These are phyloP conservation scores for Cronartium quercuum DNA, from an alignment of 1,284 basidiomycete genomes.

Conservation along the genomic window DNA sequence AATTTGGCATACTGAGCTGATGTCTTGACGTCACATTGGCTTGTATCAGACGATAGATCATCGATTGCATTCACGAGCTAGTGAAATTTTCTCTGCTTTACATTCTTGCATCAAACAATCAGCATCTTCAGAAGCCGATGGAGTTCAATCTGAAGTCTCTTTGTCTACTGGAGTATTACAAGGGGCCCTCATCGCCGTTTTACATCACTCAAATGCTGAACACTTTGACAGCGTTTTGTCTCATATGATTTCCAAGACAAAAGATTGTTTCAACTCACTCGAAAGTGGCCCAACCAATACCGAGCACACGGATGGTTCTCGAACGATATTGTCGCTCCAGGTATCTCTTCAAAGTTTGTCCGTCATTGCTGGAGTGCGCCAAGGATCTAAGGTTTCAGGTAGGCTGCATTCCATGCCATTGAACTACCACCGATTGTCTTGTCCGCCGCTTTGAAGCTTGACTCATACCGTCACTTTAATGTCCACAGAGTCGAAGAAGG, in stretches of 20 bases:
- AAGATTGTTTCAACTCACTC: background rate
- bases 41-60: conserved; percentile 16
- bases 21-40: background rate
- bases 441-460: too few relatives aligned
- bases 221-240: conserved; percentile 23
- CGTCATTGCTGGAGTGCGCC: conserved; percentile 24
- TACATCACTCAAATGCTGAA: conserved; percentile 26
- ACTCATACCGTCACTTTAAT: background rate
- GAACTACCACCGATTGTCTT: background rate
- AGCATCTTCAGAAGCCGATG: background rate
- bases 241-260: conserved; percentile 2
- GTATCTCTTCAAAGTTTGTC: conserved; percentile 16
- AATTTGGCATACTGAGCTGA: background rate
- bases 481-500: background rate
- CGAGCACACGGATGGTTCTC: background rate
- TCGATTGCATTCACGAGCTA: conserved; percentile 29
- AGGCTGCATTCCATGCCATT: background rate
- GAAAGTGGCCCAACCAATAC: background rate
- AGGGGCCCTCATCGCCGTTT: conserved; percentile 19
- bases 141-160: background rate
- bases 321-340: conserved; percentile 1
- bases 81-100: conserved; percentile 11
- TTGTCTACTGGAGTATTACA: conserved; percentile 4
- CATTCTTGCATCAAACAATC: conserved; percentile 12
- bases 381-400: conserved; percentile 30